These are phyloP conservation scores for Astrothelium macrocarpum DNA, from an alignment of 495 filamentous ascomycete genomes.

Conservation along the genomic window DNA sequence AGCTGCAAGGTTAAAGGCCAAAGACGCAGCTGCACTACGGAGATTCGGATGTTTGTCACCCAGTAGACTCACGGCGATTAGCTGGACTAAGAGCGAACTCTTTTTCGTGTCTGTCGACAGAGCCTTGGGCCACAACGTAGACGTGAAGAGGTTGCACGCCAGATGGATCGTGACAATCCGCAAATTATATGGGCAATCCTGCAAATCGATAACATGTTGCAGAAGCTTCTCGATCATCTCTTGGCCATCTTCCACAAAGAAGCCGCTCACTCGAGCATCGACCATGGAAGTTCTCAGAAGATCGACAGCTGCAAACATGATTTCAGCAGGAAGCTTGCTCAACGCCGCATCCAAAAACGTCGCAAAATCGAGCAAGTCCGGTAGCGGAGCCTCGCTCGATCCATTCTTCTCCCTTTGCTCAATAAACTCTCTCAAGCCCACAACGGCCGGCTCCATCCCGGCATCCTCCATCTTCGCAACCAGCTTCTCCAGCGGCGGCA, in stretches of 20 bases:
- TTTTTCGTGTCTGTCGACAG: conserved; percentile 27
- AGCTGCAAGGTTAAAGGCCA: conserved; percentile 74
- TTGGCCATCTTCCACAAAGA: conserved; percentile 64
- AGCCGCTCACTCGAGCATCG: conserved; percentile 77
- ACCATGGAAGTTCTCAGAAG: conserved; percentile 66
- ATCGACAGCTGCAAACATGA: conserved; percentile 71
- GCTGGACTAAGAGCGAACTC: conserved; percentile 34
- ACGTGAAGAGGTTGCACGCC: conserved; percentile 53
- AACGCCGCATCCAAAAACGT: conserved; percentile 43
- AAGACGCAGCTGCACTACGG: conserved; percentile 67
- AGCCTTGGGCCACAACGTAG: conserved; percentile 40
- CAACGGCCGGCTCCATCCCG: conserved; percentile 42
- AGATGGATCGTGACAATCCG: conserved; percentile 67
- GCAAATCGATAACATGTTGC: conserved; percentile 41
- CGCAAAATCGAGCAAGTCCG: conserved; percentile 47
- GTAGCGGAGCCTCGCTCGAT: conserved; percentile 51
- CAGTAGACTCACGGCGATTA: conserved; percentile 46
- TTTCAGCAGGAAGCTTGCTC: conserved; percentile 43
- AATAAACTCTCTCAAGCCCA: conserved; percentile 33
- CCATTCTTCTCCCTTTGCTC: conserved; percentile 39
- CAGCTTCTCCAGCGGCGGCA: conserved; percentile 77
- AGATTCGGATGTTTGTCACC: conserved; percentile 42
- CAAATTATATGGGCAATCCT: conserved; percentile 62
- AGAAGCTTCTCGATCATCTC: conserved; percentile 62
- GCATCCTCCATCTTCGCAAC: conserved; percentile 58